These are phyloP conservation scores for Hypericum perforatum DNA, from an alignment of 345 rosid genomes.

Conservation along the genomic window DNA sequence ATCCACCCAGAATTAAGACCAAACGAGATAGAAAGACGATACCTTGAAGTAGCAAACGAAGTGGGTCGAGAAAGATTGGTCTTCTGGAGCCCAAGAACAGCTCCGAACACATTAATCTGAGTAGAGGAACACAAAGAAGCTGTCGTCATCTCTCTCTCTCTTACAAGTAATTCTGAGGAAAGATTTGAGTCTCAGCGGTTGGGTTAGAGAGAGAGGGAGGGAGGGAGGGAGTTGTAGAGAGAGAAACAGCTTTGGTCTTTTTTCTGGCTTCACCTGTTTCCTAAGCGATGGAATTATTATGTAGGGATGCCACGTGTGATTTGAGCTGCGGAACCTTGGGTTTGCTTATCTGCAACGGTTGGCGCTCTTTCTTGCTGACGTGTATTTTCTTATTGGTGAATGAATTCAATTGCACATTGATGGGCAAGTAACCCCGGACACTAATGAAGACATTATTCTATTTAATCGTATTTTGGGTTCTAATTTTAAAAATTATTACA, in stretches of 20 bases:
- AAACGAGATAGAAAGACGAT: no score
- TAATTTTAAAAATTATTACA: no score
- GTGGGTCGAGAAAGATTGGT: slow-evolving; percentile 25
- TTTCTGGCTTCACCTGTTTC: no score
- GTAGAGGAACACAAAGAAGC: slow-evolving; percentile 54
- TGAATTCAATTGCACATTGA: no score
- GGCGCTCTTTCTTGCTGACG: slow-evolving; percentile 21
- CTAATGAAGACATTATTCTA: no score
- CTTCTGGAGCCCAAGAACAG: slow-evolving; percentile 33
- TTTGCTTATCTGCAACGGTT: slow-evolving; percentile 47
- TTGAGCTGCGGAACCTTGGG: slow-evolving; percentile 10
- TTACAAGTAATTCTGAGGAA: background rate
- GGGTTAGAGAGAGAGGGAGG: slow-evolving; percentile 7
- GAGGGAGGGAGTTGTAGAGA: background rate
- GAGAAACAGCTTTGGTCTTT: no score
- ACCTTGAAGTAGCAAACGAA: slow-evolving; percentile 30
- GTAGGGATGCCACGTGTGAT: slow-evolving; percentile 26
- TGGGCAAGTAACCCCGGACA: no score
- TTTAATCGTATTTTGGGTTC: no score
- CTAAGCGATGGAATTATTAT: background rate
- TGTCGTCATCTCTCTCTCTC: slow-evolving; percentile 24
- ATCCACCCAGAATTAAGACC: background rate
- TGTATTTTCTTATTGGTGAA: background rate
- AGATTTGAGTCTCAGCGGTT: slow-evolving; percentile 8
- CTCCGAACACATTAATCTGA: slow-evolving; percentile 49